Conservation (phyloP, 2,329 filamentous ascomycete species). For the Sarocladiaceae sp. region DNA sequence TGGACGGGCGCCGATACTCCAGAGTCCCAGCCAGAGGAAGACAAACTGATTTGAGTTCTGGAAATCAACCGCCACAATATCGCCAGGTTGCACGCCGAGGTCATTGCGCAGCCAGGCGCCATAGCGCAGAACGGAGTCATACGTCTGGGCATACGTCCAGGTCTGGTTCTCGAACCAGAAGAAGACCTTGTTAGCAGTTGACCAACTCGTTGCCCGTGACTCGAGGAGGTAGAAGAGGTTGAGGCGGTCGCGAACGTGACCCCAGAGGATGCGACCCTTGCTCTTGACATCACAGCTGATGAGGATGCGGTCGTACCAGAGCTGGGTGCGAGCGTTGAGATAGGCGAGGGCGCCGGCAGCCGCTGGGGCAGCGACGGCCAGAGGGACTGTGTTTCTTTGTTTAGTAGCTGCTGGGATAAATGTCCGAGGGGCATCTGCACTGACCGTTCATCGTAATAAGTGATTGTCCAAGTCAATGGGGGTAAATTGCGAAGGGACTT, state of each 20-base stretch:
- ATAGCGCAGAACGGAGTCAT: slow-evolving; percentile 64
- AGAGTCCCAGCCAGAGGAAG: slow-evolving; percentile 70
- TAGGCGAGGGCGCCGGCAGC: slow-evolving; percentile 66
- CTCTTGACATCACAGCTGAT: slow-evolving; percentile 48
- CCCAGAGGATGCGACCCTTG: slow-evolving; percentile 33
- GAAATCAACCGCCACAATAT: slow-evolving; percentile 76
- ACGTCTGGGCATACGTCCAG: slow-evolving; percentile 71
- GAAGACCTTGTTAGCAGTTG: slow-evolving; percentile 48
- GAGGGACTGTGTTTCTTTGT: slow-evolving; percentile 36
- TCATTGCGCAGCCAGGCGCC: slow-evolving; percentile 66
- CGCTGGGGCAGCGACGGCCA: slow-evolving; percentile 52
- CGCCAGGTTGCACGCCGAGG: slow-evolving; percentile 58
- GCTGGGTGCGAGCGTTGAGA: slow-evolving; percentile 62
- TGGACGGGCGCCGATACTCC: slow-evolving; percentile 75
- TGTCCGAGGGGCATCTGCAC: not conserved
- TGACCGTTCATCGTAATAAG: too few relatives aligned
- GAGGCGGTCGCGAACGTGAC: slow-evolving; percentile 52
- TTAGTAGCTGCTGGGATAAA: not conserved
- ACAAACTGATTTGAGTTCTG: slow-evolving; percentile 76
- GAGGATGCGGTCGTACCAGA: slow-evolving; percentile 60
- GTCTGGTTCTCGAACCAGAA: slow-evolving; percentile 61
- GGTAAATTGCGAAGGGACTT: too few relatives aligned
- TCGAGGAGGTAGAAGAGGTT: slow-evolving; percentile 75
- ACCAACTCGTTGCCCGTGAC: slow-evolving; percentile 46
- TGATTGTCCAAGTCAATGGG: too few relatives aligned